Percentiles rank a stretch among this genome's conserved stretches.
phyloP scores from a whole-genome alignment of 2,329 filamentous ascomycete species.

The Sporothrix protearum region DNA sequence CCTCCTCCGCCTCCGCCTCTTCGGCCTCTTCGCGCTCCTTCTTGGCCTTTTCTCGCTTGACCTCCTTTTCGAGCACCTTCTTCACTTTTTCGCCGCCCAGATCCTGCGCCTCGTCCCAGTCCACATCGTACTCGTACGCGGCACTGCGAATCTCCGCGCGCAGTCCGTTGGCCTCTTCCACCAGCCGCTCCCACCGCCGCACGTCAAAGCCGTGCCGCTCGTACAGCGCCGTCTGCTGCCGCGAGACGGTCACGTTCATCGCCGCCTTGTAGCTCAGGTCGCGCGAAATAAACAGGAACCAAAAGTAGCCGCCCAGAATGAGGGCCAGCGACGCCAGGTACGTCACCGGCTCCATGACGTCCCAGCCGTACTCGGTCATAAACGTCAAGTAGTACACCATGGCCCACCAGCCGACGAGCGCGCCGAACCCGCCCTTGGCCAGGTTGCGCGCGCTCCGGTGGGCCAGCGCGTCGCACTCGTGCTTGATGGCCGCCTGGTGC shows the following conservation, averaged over 20 bases:
- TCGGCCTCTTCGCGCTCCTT: constrained; percentile 43
- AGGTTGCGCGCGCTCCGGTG: constrained; percentile 73
- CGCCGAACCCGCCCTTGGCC: constrained; percentile 73
- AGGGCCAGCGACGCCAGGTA: constrained; percentile 84
- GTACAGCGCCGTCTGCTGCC: constrained; percentile 74
- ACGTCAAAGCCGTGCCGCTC: constrained; percentile 71
- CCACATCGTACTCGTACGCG: constrained; percentile 83
- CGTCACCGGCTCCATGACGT: constrained; percentile 85
- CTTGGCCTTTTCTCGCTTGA: constrained; percentile 37
- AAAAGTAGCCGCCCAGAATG: constrained; percentile 85
- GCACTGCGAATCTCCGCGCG: constrained; percentile 75
- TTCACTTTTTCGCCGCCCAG: constrained; percentile 65
- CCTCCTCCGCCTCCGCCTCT: constrained; percentile 35
- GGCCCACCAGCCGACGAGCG: constrained; percentile 75
- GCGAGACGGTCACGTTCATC: constrained; percentile 79
- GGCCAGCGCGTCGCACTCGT: constrained; percentile 74
- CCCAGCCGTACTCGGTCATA: constrained; percentile 78
- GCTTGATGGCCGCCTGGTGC: constrained; percentile 68
- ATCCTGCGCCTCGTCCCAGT: constrained; percentile 77
- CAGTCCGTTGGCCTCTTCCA: constrained; percentile 75
- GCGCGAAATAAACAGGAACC: constrained; percentile 89
- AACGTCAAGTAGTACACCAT: constrained; percentile 71
- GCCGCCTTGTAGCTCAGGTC: constrained; percentile 84
- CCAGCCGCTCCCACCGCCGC: constrained; percentile 69
- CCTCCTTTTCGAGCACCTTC: constrained; percentile 54